These are phyloP conservation scores for Mytilinidion resinicola DNA, from an alignment of 495 filamentous ascomycete species.

Conservation along the genomic window DNA sequence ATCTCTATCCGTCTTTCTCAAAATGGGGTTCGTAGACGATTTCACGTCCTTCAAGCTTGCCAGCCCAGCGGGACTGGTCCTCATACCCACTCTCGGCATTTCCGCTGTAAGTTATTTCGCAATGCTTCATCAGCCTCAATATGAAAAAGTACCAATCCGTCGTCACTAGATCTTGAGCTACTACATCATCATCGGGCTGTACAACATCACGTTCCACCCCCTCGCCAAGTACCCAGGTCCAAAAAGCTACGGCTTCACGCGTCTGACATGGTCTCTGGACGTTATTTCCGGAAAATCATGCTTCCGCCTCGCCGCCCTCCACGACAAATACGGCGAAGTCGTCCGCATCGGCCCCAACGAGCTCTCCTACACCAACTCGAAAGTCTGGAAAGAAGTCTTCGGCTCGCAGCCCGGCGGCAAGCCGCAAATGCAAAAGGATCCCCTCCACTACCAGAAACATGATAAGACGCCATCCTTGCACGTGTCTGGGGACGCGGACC, in stretches of 20 bases:
- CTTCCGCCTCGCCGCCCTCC: constrained; percentile 5
- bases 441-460: neutral
- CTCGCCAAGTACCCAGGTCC: constrained; percentile 39
- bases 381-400: neutral
- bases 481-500: neutral
- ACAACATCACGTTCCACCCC: constrained; percentile 45
- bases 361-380: constrained; percentile 1
- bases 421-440: neutral
- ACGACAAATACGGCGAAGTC: neutral
- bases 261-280: constrained; percentile 14
- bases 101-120: neutral
- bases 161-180: constrained; percentile 13
- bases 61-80: neutral
- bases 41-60: neutral
- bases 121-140: neutral
- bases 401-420: neutral
- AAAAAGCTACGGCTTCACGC: constrained; percentile 27
- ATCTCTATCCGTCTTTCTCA: neutral
- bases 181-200: constrained; percentile 28
- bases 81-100: neutral
- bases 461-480: neutral
- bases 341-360: constrained; percentile 1
- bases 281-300: neutral
- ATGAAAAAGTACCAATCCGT: neutral
- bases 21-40: neutral